These are phyloP conservation scores for Coemansia sp. DNA, from an alignment of 192 early-diverging fungal genomes.

Conservation along the genomic window DNA sequence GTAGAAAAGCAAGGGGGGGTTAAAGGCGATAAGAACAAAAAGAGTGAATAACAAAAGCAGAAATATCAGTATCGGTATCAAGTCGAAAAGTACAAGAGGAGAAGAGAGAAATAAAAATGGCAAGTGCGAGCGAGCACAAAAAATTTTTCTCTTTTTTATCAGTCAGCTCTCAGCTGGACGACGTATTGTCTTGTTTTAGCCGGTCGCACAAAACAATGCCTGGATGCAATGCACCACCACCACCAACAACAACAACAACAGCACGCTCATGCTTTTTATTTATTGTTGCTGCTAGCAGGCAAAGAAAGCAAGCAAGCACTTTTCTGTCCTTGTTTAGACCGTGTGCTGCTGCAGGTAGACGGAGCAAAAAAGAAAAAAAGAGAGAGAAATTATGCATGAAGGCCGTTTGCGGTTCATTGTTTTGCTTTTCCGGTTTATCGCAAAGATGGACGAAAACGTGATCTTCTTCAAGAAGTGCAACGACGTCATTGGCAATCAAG, in stretches of 20 bases:
- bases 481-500: not conserved
- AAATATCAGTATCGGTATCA: too few species aligned
- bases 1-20: too few species aligned
- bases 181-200: not conserved
- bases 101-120: not conserved
- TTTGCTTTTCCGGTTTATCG: not conserved
- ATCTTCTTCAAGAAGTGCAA: not conserved
- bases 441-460: not conserved
- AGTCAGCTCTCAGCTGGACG: too few species aligned
- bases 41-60: not conserved
- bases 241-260: too few species aligned
- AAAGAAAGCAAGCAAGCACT: not conserved
- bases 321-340: not conserved
- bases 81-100: not conserved
- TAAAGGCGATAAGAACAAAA: not conserved
- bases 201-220: not conserved
- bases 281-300: too few species aligned
- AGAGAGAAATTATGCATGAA: not conserved
- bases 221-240: too few species aligned
- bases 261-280: too few species aligned
- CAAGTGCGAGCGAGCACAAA: not conserved
- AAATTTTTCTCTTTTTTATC: not conserved
- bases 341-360: not conserved
- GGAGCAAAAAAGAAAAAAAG: not conserved
- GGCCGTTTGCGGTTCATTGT: not conserved